phyloP scores from a whole-genome alignment of 2,329 filamentous ascomycete species.

The Aspergillus pseudoglaucus region DNA sequence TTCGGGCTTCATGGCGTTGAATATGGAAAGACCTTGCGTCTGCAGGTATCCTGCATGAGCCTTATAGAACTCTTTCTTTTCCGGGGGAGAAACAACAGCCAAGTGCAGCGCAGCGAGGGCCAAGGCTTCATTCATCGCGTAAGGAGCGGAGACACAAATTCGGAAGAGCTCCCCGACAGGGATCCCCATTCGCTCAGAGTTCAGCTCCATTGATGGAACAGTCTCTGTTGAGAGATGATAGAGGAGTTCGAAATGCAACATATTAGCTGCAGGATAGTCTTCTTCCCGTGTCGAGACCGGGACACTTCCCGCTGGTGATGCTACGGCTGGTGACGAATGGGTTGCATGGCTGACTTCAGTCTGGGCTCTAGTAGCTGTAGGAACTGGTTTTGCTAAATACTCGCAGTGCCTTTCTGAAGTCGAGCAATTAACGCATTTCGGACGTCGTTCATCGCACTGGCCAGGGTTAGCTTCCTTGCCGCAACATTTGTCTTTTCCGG shows the following conservation, averaged over 20 bases:
- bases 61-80: constrained; percentile 28
- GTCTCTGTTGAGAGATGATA: constrained; percentile 14
- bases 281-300: not conserved
- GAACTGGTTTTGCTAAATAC: constrained; percentile 3
- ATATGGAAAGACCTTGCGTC: constrained; percentile 14
- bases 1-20: constrained; percentile 6
- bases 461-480: not conserved
- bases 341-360: not conserved
- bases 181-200: not conserved
- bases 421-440: constrained; percentile 28
- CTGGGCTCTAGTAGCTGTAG: not conserved
- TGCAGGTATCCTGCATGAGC: constrained; percentile 33
- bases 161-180: constrained; percentile 4
- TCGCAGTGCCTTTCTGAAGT: constrained; percentile 15
- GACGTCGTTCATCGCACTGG: constrained; percentile 29
- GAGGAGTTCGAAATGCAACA: constrained; percentile 26
- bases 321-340: not conserved
- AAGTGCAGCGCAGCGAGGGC: constrained; percentile 43
- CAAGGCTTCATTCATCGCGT: constrained; percentile 44
- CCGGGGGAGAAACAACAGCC: constrained; percentile 23
- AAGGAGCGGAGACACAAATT: constrained; percentile 25
- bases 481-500: not conserved
- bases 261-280: constrained; percentile 13
- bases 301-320: constrained; percentile 3
- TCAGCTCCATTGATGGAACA: not conserved